Evolutionary conservation across 2,329 filamentous ascomycete species (phyloP), one percentile per base, ranked within the genome.

Genomic region (Ceratocystiopsis minuta): DNA sequence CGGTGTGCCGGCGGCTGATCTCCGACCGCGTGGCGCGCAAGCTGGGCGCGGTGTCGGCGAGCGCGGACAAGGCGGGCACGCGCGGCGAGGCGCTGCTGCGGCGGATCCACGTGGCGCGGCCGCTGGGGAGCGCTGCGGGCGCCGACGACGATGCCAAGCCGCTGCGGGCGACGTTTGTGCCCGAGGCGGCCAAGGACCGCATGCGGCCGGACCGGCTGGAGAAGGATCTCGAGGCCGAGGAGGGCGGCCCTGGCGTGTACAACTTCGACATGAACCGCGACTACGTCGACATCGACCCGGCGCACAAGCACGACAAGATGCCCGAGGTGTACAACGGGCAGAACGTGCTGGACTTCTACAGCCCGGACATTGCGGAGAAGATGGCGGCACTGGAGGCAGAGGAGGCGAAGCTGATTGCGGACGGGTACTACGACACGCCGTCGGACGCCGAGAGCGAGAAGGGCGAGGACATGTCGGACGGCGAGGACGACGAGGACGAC

Each of bases 351-450:
- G 90, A 98, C 62, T 98, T 84, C 60, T 77, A 98, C 55, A 90
- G 96, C 55, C 87, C 88, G 1, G 92, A 98, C 43, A 98, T 98
- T 56, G 90, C 94, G 55, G 72, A 77, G 51, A 96, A 94, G 67
- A 73, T 98, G 39, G 78, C 80, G 40, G 85, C 85, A 43, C 70
- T 98, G 32, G 90, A 98, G 61, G 87, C 87, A 48, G 92, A 98
- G 57, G 90, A 98, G 60, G 88, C 94, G 64, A 80, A 80, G 53
- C 74, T 96, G 14, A 81, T 95, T 60, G 79, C 76, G 9, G 84
- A 94, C 49, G 90, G 90, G 45, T 94, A 81, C 69, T 98, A 98
- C 63, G 83, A 95, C 70, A 96, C 96, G 62, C 82, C 94, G 48
- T 72, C 69, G 49, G 70, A 85, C 43, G 70, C 92, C 45, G 85